A percentile compares a stretch with the other conserved stretches of the same genome.
Evolutionary conservation across 1,284 basidiomycete species (phyloP).

Genomic region (Kwoniella shivajii): DNA sequence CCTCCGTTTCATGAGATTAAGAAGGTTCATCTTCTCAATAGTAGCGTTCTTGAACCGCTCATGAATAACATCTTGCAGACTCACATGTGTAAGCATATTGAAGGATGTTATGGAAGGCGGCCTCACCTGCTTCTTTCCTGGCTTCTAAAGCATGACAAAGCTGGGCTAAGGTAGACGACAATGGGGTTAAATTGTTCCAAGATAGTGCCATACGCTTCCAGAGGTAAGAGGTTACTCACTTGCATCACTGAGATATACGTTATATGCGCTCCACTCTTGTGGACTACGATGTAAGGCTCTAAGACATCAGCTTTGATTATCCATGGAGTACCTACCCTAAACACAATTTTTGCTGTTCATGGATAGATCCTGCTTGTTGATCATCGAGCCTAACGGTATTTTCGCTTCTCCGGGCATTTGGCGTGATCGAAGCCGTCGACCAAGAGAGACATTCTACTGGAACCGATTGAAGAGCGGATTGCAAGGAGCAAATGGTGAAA

Average conservation of each 20-base stretch:
- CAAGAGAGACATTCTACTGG: constrained; percentile 45
- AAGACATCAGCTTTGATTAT: neutral
- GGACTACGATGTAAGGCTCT: constrained; percentile 52
- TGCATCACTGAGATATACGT: constrained; percentile 47
- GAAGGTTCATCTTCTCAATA: constrained; percentile 35
- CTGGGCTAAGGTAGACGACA: constrained; percentile 29
- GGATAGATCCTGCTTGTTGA: neutral
- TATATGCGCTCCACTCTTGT: constrained; percentile 54
- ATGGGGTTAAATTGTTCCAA: too few species aligned
- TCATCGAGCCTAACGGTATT: neutral
- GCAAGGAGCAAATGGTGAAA: constrained; percentile 50
- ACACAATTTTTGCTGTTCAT: constrained; percentile 18
- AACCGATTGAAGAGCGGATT: constrained; percentile 39
- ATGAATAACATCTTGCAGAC: constrained; percentile 28
- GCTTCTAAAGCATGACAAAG: constrained; percentile 43
- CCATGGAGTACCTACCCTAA: constrained; percentile 27
- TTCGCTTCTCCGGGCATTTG: neutral
- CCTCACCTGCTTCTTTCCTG: constrained; percentile 34
- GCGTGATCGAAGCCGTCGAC: constrained; percentile 18
- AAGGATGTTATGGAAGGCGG: too few species aligned
- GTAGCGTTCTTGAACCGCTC: constrained; percentile 39
- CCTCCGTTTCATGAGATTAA: constrained; percentile 22
- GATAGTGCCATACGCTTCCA: too few species aligned
- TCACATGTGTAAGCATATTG: neutral
- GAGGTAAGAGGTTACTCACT: constrained; percentile 29